Percentiles rank a stretch among this genome's conserved stretches.
Evolutionary conservation across 2,329 filamentous ascomycete species (phyloP).

Genomic region (Fusarium hainanense): DNA sequence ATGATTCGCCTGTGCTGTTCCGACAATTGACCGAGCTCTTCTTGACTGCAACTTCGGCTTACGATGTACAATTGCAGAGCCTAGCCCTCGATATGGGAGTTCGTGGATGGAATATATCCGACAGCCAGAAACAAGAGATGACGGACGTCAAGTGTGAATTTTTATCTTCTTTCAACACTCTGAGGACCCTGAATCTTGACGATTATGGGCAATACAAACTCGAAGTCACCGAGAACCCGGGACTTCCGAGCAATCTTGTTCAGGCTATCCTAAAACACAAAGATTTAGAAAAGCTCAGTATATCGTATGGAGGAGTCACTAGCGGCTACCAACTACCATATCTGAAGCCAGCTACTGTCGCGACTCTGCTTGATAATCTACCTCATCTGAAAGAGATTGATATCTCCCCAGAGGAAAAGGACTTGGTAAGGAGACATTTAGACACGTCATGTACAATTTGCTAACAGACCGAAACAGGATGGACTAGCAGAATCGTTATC

Average conservation of each 20-base stretch:
- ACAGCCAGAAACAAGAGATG: background rate
- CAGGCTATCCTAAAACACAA: constrained; percentile 26
- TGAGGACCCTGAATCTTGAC: background rate
- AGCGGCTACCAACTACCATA: constrained; percentile 15
- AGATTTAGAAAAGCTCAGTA: constrained; percentile 11
- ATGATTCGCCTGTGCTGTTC: background rate
- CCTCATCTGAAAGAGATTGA: constrained; percentile 13
- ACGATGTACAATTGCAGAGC: background rate
- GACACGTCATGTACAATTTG: background rate
- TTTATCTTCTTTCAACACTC: background rate
- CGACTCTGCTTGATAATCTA: constrained; percentile 14
- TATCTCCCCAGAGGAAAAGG: constrained; percentile 17
- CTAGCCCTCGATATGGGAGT: background rate
- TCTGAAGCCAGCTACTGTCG: constrained; percentile 13
- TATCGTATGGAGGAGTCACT: constrained; percentile 3
- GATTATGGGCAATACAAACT: background rate
- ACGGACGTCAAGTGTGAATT: background rate
- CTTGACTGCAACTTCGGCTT: background rate
- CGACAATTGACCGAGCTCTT: background rate
- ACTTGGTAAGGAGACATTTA: constrained; percentile 9
- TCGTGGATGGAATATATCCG: fast-evolving
- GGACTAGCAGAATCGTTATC: constrained; percentile 12
- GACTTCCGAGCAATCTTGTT: constrained; percentile 3
- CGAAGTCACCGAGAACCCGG: background rate
- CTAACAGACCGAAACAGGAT: constrained; percentile 6